These are phyloP conservation scores for Globisporangium acanthophoron DNA, from an alignment of 352 stramenopile species.

Conservation along the genomic window DNA sequence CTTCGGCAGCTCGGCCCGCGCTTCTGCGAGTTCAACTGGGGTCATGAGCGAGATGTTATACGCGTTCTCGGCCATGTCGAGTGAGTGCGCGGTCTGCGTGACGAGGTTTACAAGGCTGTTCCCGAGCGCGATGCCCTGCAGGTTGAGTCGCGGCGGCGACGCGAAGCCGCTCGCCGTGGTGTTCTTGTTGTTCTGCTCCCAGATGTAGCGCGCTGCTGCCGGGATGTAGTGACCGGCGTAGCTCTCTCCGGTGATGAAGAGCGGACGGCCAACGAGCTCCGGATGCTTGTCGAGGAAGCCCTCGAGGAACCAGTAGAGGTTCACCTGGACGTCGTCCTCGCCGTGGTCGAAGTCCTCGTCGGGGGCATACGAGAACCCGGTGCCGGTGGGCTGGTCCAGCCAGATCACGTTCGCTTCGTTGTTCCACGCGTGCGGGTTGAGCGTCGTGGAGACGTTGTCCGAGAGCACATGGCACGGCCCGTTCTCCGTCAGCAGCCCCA, in stretches of 20 bases:
- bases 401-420: constrained; percentile 33
- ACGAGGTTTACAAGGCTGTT: constrained; percentile 29
- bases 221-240: constrained; percentile 37
- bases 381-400: constrained; percentile 29
- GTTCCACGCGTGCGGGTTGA: constrained; percentile 31
- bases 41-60: constrained; percentile 65
- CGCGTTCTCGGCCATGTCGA: constrained; percentile 60
- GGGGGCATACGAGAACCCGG: constrained; percentile 27
- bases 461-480: constrained; percentile 24
- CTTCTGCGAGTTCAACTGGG: constrained; percentile 13
- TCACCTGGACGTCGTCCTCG: constrained; percentile 29
- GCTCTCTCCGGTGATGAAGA: constrained; percentile 33
- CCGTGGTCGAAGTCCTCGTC: constrained; percentile 21
- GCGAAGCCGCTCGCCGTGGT: neutral
- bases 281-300: constrained; percentile 27
- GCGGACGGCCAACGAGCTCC: constrained; percentile 17
- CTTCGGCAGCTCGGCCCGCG: too few relatives aligned
- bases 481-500: constrained; percentile 30
- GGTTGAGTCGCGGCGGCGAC: constrained; percentile 15
- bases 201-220: constrained; percentile 24
- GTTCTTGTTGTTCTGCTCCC: constrained; percentile 11
- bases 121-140: constrained; percentile 34
- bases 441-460: constrained; percentile 11
- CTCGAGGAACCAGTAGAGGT: constrained; percentile 33
- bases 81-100: constrained; percentile 26